Evolutionary conservation across 805 yeast genomes (phyloP).

Genomic region (Hyphopichia homilentoma): DNA sequence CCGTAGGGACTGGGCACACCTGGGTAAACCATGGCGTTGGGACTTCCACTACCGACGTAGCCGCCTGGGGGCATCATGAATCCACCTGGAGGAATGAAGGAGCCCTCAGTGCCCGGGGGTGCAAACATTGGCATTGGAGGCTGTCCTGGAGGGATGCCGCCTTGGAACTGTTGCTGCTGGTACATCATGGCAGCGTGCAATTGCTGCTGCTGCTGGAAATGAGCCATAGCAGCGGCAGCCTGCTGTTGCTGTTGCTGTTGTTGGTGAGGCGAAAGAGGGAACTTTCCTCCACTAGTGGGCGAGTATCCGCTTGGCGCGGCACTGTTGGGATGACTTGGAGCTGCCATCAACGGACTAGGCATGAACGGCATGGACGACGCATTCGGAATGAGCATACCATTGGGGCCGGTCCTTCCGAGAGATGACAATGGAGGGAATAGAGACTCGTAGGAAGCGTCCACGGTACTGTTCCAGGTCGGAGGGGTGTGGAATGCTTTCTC

Average conservation of each 20-base stretch:
- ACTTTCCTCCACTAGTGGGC: constrained; percentile 9
- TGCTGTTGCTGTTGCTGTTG: constrained; percentile 18
- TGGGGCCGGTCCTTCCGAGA: constrained; percentile 10
- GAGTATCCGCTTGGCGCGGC: constrained; percentile 14
- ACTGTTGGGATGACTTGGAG: constrained; percentile 14
- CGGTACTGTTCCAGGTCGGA: constrained; percentile 70
- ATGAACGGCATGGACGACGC: constrained; percentile 22
- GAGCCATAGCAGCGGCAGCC: constrained; percentile 29
- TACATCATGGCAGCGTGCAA: constrained; percentile 39
- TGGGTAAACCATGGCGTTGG: constrained; percentile 19
- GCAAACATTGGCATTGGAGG: constrained; percentile 31
- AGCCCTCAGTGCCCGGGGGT: constrained; percentile 26
- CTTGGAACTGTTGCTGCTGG: constrained; percentile 25
- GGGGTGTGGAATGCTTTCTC: constrained; percentile 69
- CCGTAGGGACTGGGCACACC: constrained; percentile 8
- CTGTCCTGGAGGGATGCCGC: constrained; percentile 29
- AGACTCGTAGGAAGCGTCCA: constrained; percentile 53
- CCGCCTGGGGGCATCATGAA: constrained; percentile 32
- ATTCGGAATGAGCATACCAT: constrained; percentile 13
- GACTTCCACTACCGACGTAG: constrained; percentile 22
- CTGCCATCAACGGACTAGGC: constrained; percentile 28
- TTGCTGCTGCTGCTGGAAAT: constrained; percentile 34
- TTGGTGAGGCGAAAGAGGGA: constrained; percentile 27
- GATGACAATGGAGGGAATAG: constrained; percentile 44
- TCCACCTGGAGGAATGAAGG: constrained; percentile 31